These are phyloP conservation scores for Diplodia seriata DNA, from an alignment of 2,329 filamentous ascomycete genomes.

Conservation along the genomic window DNA sequence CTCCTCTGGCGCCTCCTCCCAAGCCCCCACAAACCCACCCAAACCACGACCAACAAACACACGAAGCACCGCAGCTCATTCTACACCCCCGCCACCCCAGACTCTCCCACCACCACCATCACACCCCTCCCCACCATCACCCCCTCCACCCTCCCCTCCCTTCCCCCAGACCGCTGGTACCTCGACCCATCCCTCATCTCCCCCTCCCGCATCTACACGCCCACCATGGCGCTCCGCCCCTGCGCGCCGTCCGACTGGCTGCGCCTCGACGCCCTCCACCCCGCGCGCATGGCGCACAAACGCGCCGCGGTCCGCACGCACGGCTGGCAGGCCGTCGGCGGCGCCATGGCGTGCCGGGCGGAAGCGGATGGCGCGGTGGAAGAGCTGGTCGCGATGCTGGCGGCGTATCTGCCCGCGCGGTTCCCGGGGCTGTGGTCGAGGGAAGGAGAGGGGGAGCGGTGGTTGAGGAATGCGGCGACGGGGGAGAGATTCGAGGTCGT, in stretches of 20 bases:
- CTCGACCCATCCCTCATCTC: slow-evolving; percentile 9
- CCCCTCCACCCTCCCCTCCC: not conserved
- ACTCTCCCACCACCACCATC: not conserved
- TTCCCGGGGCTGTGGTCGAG: slow-evolving; percentile 13
- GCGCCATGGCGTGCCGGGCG: slow-evolving; percentile 14
- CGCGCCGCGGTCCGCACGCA: not conserved
- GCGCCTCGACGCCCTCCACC: slow-evolving; percentile 23
- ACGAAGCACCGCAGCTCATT: not conserved
- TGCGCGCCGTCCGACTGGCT: slow-evolving; percentile 16
- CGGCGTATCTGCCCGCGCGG: slow-evolving; percentile 13
- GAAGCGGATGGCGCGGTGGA: not conserved
- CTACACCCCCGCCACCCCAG: not conserved
- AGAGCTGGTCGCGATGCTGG: slow-evolving; percentile 14
- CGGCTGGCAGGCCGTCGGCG: not conserved
- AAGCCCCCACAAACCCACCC: not conserved
- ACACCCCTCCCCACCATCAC: not conserved
- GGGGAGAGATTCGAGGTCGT: slow-evolving; percentile 12
- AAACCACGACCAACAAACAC: not conserved
- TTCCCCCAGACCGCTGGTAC: slow-evolving; percentile 13
- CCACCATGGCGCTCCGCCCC: slow-evolving; percentile 22
- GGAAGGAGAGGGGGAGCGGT: not conserved
- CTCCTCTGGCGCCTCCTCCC: not conserved
- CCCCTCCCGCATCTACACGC: not conserved
- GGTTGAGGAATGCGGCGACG: slow-evolving; percentile 1
- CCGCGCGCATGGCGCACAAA: slow-evolving; percentile 25